These are phyloP conservation scores for Dittrichia graveolens DNA, from an alignment of 129 eudicot species.

Conservation along the genomic window DNA sequence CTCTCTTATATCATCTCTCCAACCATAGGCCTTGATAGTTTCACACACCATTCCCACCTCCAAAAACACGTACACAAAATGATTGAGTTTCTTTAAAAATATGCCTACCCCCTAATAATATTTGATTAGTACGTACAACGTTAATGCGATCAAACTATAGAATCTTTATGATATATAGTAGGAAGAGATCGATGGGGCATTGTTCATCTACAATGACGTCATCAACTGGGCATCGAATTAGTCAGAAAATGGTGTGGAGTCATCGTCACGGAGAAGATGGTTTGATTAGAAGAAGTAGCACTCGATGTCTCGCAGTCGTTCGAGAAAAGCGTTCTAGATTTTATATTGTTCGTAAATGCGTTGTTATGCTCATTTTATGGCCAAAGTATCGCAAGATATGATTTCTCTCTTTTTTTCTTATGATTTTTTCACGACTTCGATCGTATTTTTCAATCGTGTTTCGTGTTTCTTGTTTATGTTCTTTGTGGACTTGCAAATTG, in stretches of 20 bases:
- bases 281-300: not conserved
- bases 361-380: slow-evolving; percentile 56
- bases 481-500: not conserved
- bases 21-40: not conserved
- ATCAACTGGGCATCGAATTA: not conserved
- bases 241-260: slow-evolving; percentile 3
- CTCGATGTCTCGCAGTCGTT: slow-evolving; percentile 27
- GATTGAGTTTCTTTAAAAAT: not conserved
- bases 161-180: not conserved
- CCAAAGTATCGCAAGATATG: slow-evolving; percentile 41
- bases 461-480: too few relatives aligned
- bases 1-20: not conserved
- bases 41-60: slow-evolving; percentile 7
- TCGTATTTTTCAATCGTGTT: not conserved
- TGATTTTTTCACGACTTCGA: not conserved
- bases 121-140: not conserved
- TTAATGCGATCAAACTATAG: not conserved
- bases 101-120: not conserved
- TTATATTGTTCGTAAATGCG: slow-evolving; percentile 49
- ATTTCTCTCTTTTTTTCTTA: not conserved
- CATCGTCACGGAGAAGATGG: slow-evolving; percentile 3
- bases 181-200: slow-evolving; percentile 23
- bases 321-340: slow-evolving; percentile 48
- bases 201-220: slow-evolving; percentile 19
- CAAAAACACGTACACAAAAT: slow-evolving; percentile 1